phyloP scores from a whole-genome alignment of 2,329 filamentous ascomycete genomes.

The Botrytis hyacinthi region DNA sequence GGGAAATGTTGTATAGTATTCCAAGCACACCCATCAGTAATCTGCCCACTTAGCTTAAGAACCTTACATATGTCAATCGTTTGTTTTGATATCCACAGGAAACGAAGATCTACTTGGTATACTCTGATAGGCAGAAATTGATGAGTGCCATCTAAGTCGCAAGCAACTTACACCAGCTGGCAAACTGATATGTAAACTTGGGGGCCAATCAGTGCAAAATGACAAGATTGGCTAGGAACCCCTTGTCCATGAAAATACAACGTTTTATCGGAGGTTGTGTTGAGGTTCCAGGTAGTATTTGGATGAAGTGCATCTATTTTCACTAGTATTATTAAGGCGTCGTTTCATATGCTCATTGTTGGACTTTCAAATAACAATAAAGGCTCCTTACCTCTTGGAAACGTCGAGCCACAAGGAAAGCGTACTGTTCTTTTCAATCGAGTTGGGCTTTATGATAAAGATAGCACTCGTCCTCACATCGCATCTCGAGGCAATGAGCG shows the following conservation, averaged over 20 bases:
- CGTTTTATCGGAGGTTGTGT: not conserved
- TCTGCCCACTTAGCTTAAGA: no score
- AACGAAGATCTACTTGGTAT: not conserved
- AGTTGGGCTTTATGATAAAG: not conserved
- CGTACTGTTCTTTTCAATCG: not conserved
- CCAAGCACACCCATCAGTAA: not conserved
- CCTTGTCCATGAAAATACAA: not conserved
- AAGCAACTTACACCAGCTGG: not conserved
- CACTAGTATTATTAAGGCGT: not conserved
- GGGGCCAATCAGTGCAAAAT: not conserved
- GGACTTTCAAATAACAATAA: not conserved
- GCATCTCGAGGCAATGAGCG: not conserved
- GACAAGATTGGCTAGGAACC: not conserved
- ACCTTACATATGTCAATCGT: not conserved
- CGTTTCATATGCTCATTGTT: not conserved
- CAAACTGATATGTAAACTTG: not conserved
- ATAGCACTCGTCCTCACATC: not conserved
- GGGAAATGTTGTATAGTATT: not conserved
- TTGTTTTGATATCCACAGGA: not conserved
- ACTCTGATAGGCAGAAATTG: no score
- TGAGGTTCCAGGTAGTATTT: not conserved
- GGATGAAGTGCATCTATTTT: not conserved
- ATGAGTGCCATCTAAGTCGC: not conserved
- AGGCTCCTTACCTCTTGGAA: not conserved
- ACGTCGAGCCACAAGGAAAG: rapidly evolving